These are phyloP conservation scores for Ambrosia trifida DNA, from an alignment of 129 eudicot species.

Conservation along the genomic window DNA sequence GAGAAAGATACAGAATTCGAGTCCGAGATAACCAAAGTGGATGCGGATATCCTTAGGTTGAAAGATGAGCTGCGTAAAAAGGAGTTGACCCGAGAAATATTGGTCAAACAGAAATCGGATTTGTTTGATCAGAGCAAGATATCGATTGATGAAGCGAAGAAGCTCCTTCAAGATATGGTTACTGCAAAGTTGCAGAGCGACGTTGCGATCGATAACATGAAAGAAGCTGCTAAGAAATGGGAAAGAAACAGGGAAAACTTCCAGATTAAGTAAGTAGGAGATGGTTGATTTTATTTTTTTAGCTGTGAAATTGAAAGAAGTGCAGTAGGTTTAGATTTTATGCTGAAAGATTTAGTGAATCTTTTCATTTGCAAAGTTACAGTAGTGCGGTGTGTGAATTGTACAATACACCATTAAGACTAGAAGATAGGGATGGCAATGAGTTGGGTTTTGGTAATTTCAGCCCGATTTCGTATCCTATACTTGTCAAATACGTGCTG, in stretches of 20 bases:
- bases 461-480: no score
- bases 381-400: not conserved
- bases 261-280: slow-evolving; percentile 4
- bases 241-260: slow-evolving; percentile 27
- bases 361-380: no score
- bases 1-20: slow-evolving; percentile 34
- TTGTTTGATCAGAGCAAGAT: slow-evolving; percentile 26
- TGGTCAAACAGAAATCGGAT: slow-evolving; percentile 27
- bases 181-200: slow-evolving; percentile 30
- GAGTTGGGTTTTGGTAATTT: no score
- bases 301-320: not conserved
- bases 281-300: slow-evolving; percentile 1
- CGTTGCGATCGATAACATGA: slow-evolving; percentile 32
- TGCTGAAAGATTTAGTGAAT: not conserved
- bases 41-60: slow-evolving; percentile 25
- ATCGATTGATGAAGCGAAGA: slow-evolving; percentile 36
- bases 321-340: slow-evolving; percentile 9
- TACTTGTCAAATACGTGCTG: no score
- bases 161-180: slow-evolving; percentile 35
- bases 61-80: slow-evolving; percentile 26
- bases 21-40: slow-evolving; percentile 19
- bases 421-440: no score
- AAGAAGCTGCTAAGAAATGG: slow-evolving; percentile 26
- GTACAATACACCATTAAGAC: not conserved
- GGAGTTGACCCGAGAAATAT: slow-evolving; percentile 17